Conservation (phyloP, 2,329 filamentous ascomycete species). For the Talaromyces piceae region DNA sequence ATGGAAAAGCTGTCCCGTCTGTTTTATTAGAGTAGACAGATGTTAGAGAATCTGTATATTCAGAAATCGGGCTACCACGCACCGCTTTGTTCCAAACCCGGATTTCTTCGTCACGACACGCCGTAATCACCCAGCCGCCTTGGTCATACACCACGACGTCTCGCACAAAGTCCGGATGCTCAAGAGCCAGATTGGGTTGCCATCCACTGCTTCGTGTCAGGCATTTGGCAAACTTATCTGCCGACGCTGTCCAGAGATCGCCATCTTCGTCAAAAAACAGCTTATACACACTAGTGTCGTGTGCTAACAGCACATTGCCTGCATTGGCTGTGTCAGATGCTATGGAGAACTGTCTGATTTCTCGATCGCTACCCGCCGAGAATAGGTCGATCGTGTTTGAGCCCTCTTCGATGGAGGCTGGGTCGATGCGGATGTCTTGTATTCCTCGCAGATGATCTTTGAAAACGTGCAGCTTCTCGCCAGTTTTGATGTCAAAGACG, state of each 20-base stretch:
- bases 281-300: slow-evolving; percentile 86
- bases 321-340: slow-evolving; percentile 27
- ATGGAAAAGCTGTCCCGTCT: slow-evolving; percentile 65
- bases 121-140: slow-evolving; percentile 74
- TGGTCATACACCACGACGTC: slow-evolving; percentile 64
- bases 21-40: not conserved
- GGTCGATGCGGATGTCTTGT: slow-evolving; percentile 71
- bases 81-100: slow-evolving; percentile 72
- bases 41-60: not conserved
- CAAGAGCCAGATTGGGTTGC: slow-evolving; percentile 61
- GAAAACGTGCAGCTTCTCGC: slow-evolving; percentile 63
- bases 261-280: slow-evolving; percentile 64
- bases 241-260: slow-evolving; percentile 88
- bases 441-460: slow-evolving; percentile 74
- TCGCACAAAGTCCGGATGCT: slow-evolving; percentile 84
- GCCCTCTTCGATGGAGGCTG: slow-evolving; percentile 44
- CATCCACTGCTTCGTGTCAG: slow-evolving; percentile 63
- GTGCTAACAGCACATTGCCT: slow-evolving; percentile 62
- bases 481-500: slow-evolving; percentile 69
- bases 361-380: slow-evolving; percentile 72
- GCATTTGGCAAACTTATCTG: slow-evolving; percentile 80
- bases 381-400: slow-evolving; percentile 50
- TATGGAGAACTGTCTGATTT: slow-evolving; percentile 60
- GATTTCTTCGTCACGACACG: slow-evolving; percentile 83
- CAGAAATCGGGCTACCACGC: slow-evolving; percentile 14